phyloP scores from a whole-genome alignment of 345 rosid species.

The Viola odorata region DNA sequence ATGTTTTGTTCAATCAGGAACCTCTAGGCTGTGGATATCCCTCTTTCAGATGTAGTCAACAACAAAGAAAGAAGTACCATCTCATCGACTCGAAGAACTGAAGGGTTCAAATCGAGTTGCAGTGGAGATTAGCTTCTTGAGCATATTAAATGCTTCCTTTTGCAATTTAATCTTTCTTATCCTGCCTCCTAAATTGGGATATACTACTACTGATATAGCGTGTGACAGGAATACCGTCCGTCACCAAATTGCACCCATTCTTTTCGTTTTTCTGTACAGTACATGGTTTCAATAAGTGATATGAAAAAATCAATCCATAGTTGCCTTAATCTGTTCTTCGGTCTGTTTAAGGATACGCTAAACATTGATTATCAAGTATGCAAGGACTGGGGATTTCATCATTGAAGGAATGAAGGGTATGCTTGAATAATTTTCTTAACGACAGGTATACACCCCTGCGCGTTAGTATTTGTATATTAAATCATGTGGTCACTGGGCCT shows the following conservation, averaged over 20 bases:
- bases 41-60: conserved; percentile 68
- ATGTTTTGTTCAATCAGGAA: conserved; percentile 45
- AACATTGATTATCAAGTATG: too few relatives aligned
- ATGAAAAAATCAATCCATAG: too few relatives aligned
- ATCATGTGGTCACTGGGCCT: too few relatives aligned
- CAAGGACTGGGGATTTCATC: too few relatives aligned
- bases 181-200: not conserved
- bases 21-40: conserved; percentile 64
- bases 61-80: conserved; percentile 82
- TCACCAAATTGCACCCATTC: not conserved
- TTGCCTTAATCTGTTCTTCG: too few relatives aligned
- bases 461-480: too few relatives aligned
- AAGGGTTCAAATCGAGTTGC: conserved; percentile 71
- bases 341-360: too few relatives aligned
- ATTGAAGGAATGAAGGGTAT: too few relatives aligned
- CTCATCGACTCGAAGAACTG: conserved; percentile 94
- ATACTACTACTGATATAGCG: too few relatives aligned
- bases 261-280: not conserved
- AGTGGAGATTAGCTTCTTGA: conserved; percentile 73
- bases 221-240: not conserved
- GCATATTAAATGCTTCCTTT: not conserved
- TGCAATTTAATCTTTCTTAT: not conserved
- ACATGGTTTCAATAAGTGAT: not conserved
- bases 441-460: too few relatives aligned
- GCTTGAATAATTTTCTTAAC: too few relatives aligned